Evolutionary conservation across 2,329 filamentous ascomycete genomes (phyloP).

Genomic region (Fusarium sacchari): DNA sequence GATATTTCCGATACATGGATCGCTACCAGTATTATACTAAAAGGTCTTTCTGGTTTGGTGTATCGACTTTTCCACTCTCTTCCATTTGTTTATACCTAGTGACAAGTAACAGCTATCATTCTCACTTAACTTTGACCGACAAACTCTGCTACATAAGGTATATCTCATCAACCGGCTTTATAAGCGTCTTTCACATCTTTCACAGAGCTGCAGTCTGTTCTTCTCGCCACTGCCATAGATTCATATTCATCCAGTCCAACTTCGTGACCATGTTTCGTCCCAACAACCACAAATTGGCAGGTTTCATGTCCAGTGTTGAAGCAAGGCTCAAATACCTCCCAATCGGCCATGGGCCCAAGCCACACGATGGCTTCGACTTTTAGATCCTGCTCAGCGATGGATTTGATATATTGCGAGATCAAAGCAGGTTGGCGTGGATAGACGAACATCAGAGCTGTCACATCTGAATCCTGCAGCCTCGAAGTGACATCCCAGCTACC

Average conservation of each 20-base stretch:
- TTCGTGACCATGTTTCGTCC: constrained; percentile 15
- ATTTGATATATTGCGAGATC: constrained; percentile 42
- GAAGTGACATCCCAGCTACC: constrained; percentile 47
- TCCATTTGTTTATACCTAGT: neutral
- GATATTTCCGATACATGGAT: neutral
- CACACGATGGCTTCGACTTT: constrained; percentile 32
- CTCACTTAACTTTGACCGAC: neutral
- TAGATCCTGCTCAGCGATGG: neutral
- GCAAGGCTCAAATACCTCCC: constrained; percentile 38
- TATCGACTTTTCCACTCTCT: neutral
- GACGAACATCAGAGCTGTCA: constrained; percentile 45
- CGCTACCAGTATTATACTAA: neutral
- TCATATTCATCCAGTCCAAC: constrained; percentile 38
- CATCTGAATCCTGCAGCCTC: constrained; percentile 37
- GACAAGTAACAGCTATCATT: neutral
- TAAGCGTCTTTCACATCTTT: neutral
- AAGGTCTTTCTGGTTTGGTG: too few species aligned
- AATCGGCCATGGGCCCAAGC: constrained; percentile 43
- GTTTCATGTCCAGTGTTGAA: constrained; percentile 8
- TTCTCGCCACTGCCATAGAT: constrained; percentile 32
- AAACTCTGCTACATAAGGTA: neutral
- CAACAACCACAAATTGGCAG: constrained; percentile 12
- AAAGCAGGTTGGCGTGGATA: constrained; percentile 48
- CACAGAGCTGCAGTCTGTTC: neutral
- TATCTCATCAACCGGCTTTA: neutral